Conservation (phyloP, 2,329 filamentous ascomycete genomes). For the Thelonectria olida region DNA sequence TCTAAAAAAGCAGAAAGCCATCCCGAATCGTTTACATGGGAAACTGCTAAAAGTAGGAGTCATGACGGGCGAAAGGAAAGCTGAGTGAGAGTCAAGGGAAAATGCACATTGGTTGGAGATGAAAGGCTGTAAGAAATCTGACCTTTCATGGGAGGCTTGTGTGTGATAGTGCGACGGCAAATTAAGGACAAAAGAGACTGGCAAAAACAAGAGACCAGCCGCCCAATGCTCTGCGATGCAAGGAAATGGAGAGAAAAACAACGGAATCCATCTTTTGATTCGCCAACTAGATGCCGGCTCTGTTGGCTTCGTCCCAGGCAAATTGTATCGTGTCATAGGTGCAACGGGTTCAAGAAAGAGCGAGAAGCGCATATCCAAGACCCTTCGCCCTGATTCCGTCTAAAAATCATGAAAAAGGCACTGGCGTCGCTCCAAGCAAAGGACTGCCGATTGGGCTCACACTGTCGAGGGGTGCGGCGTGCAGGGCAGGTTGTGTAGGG, state of each 20-base stretch:
- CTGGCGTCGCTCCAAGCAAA: constrained; percentile 20
- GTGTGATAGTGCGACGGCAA: neutral
- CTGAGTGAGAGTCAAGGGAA: constrained; percentile 18
- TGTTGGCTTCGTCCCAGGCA: constrained; percentile 30
- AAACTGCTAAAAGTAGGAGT: constrained; percentile 12
- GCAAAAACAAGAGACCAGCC: neutral
- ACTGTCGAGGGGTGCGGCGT: constrained; percentile 84
- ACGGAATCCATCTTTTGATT: constrained; percentile 3
- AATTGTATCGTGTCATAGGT: neutral
- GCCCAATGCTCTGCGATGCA: constrained; percentile 23
- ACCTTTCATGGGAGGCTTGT: neutral
- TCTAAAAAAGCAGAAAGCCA: constrained; percentile 30
- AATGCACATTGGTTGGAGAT: no score
- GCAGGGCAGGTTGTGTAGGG: constrained; percentile 79
- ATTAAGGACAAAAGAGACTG: constrained; percentile 9
- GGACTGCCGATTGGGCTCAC: constrained; percentile 65
- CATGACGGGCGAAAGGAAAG: constrained; percentile 8
- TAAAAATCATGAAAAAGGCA: constrained; percentile 6
- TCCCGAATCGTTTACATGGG: constrained; percentile 36
- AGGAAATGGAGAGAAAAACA: neutral
- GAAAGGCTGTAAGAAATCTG: no score
- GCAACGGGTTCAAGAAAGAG: neutral
- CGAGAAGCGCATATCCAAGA: neutral
- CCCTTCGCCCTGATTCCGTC: neutral
- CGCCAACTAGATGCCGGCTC: constrained; percentile 42